phyloP scores from a whole-genome alignment of 129 eudicot species.

The Cynara cardunculus region DNA sequence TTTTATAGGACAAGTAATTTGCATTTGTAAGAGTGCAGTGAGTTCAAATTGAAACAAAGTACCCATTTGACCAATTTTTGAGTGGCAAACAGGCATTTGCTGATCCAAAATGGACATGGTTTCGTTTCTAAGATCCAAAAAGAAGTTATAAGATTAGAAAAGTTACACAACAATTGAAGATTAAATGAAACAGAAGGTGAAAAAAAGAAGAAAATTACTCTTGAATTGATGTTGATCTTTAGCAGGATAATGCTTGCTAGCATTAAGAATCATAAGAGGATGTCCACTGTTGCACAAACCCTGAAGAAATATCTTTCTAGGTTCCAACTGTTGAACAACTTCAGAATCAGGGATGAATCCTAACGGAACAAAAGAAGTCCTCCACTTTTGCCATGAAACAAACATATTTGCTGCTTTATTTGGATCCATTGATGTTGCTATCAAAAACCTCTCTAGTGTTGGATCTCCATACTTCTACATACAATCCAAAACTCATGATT shows the following conservation, averaged over 20 bases:
- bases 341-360: slow-evolving; percentile 45
- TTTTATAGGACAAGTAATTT: neutral
- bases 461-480: slow-evolving; percentile 38
- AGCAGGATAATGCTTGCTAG: slow-evolving; percentile 36
- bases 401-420: slow-evolving; percentile 58
- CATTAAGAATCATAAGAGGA: slow-evolving; percentile 37
- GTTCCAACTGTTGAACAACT: slow-evolving; percentile 34
- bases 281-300: slow-evolving; percentile 32
- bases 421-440: slow-evolving; percentile 49
- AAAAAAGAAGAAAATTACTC: slow-evolving; percentile 25
- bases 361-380: slow-evolving; percentile 41
- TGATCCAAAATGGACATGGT: neutral
- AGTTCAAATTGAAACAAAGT: neutral
- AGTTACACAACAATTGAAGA: neutral
- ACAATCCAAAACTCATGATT: neutral
- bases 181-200: neutral
- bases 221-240: slow-evolving; percentile 45
- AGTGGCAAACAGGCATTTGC: neutral
- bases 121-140: neutral
- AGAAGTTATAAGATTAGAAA: neutral
- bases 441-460: slow-evolving; percentile 51
- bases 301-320: slow-evolving; percentile 37
- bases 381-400: slow-evolving; percentile 54
- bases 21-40: slow-evolving; percentile 11
- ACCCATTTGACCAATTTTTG: neutral